A percentile compares a stretch with the other conserved stretches of the same genome.
phyloP scores from a whole-genome alignment of 2,329 filamentous ascomycete species.

The Aureobasidium sp. region DNA sequence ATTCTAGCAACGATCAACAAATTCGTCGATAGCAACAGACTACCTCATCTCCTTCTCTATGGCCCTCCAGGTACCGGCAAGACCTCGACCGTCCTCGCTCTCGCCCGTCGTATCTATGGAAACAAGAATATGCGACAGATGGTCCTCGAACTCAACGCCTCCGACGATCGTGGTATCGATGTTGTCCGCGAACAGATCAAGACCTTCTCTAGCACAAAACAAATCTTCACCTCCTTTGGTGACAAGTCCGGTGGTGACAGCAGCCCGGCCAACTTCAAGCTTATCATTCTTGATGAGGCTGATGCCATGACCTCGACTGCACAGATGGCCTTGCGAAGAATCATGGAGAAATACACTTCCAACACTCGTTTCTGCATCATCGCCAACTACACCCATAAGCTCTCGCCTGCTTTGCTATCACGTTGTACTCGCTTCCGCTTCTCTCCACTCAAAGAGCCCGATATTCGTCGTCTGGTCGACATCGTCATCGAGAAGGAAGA shows the following conservation, averaged over 20 bases:
- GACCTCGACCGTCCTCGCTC: conserved; percentile 89
- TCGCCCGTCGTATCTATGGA: conserved; percentile 90
- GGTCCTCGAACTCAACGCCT: conserved; percentile 96
- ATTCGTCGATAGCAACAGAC: conserved; percentile 86
- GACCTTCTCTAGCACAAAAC: conserved; percentile 95
- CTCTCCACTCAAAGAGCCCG: conserved; percentile 79
- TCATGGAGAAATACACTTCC: conserved; percentile 99
- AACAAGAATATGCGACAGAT: conserved; percentile 90
- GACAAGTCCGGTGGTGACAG: conserved; percentile 26
- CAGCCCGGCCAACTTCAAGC: conserved; percentile 58
- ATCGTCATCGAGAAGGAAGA: conserved; percentile 81
- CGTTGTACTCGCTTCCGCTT: conserved; percentile 93
- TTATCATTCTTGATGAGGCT: conserved; percentile 97
- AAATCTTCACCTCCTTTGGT: conserved; percentile 72
- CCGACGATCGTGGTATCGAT: conserved; percentile 94
- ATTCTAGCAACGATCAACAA: conserved; percentile 97
- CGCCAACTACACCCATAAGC: conserved; percentile 97
- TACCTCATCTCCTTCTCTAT: conserved; percentile 94
- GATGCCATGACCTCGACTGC: conserved; percentile 99
- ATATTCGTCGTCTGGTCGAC: conserved; percentile 79
- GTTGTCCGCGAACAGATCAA: conserved; percentile 99
- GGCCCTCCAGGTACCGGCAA: conserved; percentile 95
- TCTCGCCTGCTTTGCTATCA: conserved; percentile 84
- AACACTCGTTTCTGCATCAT: conserved; percentile 98
- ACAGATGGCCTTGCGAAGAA: conserved; percentile 91